These are phyloP conservation scores for Trichomonascus vanleenenianus DNA, from an alignment of 805 yeast genomes.

Conservation along the genomic window DNA sequence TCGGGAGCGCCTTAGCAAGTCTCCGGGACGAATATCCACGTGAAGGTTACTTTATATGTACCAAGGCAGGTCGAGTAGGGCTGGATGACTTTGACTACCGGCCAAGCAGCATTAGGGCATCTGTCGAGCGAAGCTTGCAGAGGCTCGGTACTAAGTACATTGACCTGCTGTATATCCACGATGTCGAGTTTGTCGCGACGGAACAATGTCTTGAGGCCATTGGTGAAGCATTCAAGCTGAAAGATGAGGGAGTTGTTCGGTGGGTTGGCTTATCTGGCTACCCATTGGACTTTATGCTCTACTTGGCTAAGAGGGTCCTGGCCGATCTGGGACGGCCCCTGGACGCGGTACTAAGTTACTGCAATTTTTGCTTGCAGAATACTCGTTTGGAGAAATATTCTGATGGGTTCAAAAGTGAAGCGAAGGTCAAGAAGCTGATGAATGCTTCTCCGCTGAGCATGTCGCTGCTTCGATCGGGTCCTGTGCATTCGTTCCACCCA, in stretches of 20 bases:
- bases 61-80: conserved; percentile 77
- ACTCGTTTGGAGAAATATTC: conserved; percentile 45
- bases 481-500: conserved; percentile 75
- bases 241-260: conserved; percentile 51
- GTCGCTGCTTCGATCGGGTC: conserved; percentile 68
- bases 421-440: conserved; percentile 50
- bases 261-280: conserved; percentile 81
- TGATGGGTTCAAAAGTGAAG: conserved; percentile 28
- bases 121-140: conserved; percentile 58
- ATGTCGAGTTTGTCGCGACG: conserved; percentile 67
- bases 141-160: conserved; percentile 60
- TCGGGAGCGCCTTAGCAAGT: conserved; percentile 57
- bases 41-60: conserved; percentile 59
- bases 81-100: conserved; percentile 70
- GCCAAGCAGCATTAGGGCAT: conserved; percentile 47
- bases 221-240: conserved; percentile 47
- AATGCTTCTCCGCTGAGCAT: conserved; percentile 84
- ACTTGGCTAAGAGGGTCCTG: conserved; percentile 37
- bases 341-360: conserved; percentile 72
- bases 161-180: conserved; percentile 82
- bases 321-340: conserved; percentile 47
- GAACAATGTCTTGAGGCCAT: conserved; percentile 54
- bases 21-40: conserved; percentile 40
- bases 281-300: conserved; percentile 62
- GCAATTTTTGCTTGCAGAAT: conserved; percentile 79